Base-by-base conservation (phyloP, 2,329 filamentous ascomycete genomes). In the Phialophora macrospora region DNA sequence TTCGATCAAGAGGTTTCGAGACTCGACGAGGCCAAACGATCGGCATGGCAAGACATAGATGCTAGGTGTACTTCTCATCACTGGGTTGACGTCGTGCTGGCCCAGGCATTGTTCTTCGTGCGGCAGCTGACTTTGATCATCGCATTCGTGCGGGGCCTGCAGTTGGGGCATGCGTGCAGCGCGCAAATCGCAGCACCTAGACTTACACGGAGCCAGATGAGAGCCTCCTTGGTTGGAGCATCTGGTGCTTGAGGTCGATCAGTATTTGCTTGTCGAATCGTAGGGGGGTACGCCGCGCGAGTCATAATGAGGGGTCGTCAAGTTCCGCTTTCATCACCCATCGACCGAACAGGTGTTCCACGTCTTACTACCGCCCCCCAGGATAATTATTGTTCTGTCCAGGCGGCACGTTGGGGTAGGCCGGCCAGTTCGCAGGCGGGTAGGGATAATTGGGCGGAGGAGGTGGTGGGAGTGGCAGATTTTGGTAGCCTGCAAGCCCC, bases 401-500 rank as follows among this genome's bases (percentile, higher is more conserved):
- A 28, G 44, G 44, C 8, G 56, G 44, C 8, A 46, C 41, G 3
- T 28, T 26, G 20, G 64, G 64, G 22, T 41, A 52, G 11, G 32
- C 38, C n/a, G 56, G 44, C 64, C 60, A 63, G 12, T 41, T 28
- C n/a, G 26, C 54, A 22, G 62, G 65, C 7, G 62, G 65, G 14
- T 55, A 49, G 17, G 55, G 54, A 48, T 62, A 34, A 38, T 55
- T 48, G 22, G 61, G 60, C 30, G 61, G 60, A 11, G 62, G 62
- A 5, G 63, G 65, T 44, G 63, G 49, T 38, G 60, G 22, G 41
- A 68, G 48, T 11, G 60, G 52, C 11, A 62, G 38, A 64, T 60
- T 57, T 3, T 52, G 59, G 32, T 60, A 60, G 17, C 34, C 59
- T 28, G 60, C n/a, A 24, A 46, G 44, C 11, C 49, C 55, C 28